Evolutionary conservation across 108 stramenopile species (phyloP).

Genomic region (Skeletonema potamos): DNA sequence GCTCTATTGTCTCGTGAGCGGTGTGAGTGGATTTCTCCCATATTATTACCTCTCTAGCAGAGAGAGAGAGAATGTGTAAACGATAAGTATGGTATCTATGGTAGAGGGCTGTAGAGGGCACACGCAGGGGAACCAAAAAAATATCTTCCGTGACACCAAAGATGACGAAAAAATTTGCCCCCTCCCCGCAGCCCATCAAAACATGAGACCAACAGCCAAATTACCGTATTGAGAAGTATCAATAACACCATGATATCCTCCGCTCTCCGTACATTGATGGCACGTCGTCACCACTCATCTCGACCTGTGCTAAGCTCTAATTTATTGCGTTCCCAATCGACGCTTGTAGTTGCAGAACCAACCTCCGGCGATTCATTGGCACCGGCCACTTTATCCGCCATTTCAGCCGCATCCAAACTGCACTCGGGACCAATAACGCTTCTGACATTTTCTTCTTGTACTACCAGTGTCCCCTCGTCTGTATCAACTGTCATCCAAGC

Average conservation of each 20-base stretch:
- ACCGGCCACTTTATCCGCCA: slow-evolving; percentile 65
- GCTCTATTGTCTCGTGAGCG: too few relatives aligned
- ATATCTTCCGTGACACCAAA: too few relatives aligned
- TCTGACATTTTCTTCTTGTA: slow-evolving; percentile 54
- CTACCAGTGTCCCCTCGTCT: slow-evolving; percentile 58
- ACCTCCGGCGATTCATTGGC: slow-evolving; percentile 46
- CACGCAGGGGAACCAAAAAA: too few relatives aligned
- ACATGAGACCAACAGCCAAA: too few relatives aligned
- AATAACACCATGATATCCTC: not conserved
- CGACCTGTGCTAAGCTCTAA: slow-evolving; percentile 9
- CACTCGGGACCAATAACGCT: slow-evolving; percentile 57
- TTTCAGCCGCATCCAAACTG: slow-evolving; percentile 69
- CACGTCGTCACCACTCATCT: not conserved
- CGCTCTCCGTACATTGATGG: not conserved
- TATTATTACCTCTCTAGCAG: too few relatives aligned
- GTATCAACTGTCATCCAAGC: slow-evolving; percentile 64
- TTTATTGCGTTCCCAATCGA: slow-evolving; percentile 51
- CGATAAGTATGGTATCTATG: too few relatives aligned
- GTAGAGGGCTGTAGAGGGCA: too few relatives aligned
- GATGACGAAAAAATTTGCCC: too few relatives aligned
- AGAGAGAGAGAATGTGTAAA: too few relatives aligned
- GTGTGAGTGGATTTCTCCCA: too few relatives aligned
- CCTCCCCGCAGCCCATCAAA: too few relatives aligned
- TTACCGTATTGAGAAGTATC: too few relatives aligned
- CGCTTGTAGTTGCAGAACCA: slow-evolving; percentile 77